Evolutionary conservation across 768 basidiomycete genomes (phyloP).

Genomic region (Collybia mongolica): DNA sequence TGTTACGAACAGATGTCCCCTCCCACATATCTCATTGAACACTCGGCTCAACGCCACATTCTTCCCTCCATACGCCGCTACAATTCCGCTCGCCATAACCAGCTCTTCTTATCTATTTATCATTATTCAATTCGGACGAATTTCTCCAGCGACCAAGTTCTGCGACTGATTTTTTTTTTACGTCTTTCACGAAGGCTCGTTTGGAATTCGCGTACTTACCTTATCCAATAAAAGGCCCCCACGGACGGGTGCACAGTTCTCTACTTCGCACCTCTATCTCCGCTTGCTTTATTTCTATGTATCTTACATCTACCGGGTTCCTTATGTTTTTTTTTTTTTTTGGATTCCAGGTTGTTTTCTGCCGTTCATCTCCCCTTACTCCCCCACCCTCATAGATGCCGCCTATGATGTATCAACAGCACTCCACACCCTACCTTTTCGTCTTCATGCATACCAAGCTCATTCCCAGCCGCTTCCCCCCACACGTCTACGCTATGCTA

Average conservation of each 20-base stretch:
- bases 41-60: background rate
- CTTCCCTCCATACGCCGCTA: background rate
- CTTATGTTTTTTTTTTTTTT: slow-evolving; percentile 1
- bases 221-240: too few species aligned
- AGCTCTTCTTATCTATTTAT: too few species aligned
- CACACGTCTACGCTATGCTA: background rate
- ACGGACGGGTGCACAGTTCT: too few species aligned
- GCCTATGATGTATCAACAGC: slow-evolving; percentile 3
- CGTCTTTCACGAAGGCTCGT: too few species aligned
- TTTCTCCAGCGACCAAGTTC: too few species aligned
- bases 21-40: background rate
- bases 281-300: too few species aligned
- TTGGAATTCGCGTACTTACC: too few species aligned
- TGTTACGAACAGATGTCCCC: slow-evolving; percentile 1
- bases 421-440: background rate
- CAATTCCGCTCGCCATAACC: background rate
- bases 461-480: background rate
- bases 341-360: background rate
- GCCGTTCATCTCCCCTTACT: background rate
- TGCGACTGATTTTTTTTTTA: too few species aligned
- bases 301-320: background rate
- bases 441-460: too few species aligned
- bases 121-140: too few species aligned
- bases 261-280: too few species aligned
- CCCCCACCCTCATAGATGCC: background rate